Base-by-base conservation (phyloP, 2,329 filamentous ascomycete genomes). In the Lasiodiplodia theobromae region DNA sequence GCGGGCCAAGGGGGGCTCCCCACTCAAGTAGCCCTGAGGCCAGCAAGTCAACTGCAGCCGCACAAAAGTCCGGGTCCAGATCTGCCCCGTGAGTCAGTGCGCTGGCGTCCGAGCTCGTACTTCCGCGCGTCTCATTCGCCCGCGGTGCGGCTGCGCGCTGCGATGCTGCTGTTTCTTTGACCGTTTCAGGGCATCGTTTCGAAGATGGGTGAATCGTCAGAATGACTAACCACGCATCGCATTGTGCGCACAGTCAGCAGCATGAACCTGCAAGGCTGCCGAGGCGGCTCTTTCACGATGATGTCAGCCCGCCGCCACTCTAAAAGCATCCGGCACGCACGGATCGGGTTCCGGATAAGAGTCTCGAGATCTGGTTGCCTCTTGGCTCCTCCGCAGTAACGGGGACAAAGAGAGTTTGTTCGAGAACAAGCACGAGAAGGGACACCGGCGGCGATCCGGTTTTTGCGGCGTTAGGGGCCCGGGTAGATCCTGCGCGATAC, bases 401-500 rank as follows among this genome's bases (percentile, higher is more conserved):
- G 37, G 31, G 23, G 21, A 23, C 21, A 47, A 47, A 47, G 18
- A 47, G n/a, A 10, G 18, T 12, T 57, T 16, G 23, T 21, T 57
- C 52, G 52, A 31, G 52, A 54, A 31, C 7, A 31, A 25, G 25
- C 52, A 25, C 14, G 21, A 8, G 25, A 34, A 54, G 52, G 2
- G 21, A 34, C 10, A 25, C 23, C 58, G 58, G 31, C 31, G 60
- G 25, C 28, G 44, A 64, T 62, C 60, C 47, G 60, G 60, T 11
- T 18, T 63, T 63, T 63, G 11, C 58, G 58, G 25, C 44, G 44
- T 64, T 52, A 52, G 47, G 28, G 60, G 11, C 5, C 44, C 60
- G 60, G 60, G 60, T 52, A 52, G 60, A 64, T 63, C 60, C 28
- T 52, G 44, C 18, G 47, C 25, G 38, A n/a, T 16, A n/a, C 8